A percentile compares a stretch with the other conserved stretches of the same genome.
phyloP scores from a whole-genome alignment of 2,329 filamentous ascomycete species.

The Incumbomyces delicatus region DNA sequence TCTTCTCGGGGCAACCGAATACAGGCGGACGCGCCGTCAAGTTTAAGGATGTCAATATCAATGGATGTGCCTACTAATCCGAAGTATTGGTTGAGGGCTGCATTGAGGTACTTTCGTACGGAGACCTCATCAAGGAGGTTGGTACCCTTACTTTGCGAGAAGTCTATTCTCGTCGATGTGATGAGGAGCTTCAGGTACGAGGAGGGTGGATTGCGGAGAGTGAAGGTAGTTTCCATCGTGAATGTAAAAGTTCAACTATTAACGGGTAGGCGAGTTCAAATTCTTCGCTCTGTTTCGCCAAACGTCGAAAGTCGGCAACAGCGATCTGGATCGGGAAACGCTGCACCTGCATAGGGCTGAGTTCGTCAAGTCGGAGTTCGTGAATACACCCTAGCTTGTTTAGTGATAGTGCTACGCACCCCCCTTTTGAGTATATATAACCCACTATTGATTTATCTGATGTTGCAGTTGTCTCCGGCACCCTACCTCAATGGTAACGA shows the following conservation, averaged over 20 bases:
- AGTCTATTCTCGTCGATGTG: background rate
- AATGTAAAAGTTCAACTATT: too few relatives aligned
- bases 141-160: background rate
- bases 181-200: conserved; percentile 25
- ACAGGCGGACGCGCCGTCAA: conserved; percentile 28
- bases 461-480: too few relatives aligned
- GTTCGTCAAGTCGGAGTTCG: too few relatives aligned
- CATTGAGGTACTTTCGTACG: conserved; percentile 35
- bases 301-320: too few relatives aligned
- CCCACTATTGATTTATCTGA: too few relatives aligned
- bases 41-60: conserved; percentile 37
- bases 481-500: too few relatives aligned
- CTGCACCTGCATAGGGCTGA: background rate
- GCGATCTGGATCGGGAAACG: too few relatives aligned
- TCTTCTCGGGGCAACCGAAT: conserved; percentile 38
- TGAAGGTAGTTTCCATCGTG: conserved; percentile 10
- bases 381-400: too few relatives aligned
- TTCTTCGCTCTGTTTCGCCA: too few relatives aligned
- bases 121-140: conserved; percentile 34
- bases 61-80: conserved; percentile 38
- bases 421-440: too few relatives aligned
- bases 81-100: conserved; percentile 39
- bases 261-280: too few relatives aligned
- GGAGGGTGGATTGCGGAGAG: conserved; percentile 22
- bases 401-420: too few relatives aligned